Evolutionary conservation across 805 yeast genomes (phyloP).

Genomic region (Saturnispora ahearnii): DNA sequence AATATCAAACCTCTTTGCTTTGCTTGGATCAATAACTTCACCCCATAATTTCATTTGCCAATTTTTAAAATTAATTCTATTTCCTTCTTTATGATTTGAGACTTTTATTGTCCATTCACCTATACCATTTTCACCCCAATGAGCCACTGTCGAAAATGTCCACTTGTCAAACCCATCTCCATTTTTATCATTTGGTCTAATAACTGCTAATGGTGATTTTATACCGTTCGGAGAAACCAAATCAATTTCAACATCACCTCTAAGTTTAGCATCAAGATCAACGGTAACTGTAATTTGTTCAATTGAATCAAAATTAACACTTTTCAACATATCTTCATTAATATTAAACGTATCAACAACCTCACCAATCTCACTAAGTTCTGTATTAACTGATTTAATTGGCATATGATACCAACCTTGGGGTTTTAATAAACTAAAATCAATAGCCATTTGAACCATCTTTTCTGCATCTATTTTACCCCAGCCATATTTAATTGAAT

Average conservation of each 20-base stretch:
- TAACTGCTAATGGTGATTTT: constrained; percentile 61
- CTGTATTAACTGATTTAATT: constrained; percentile 27
- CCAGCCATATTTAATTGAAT: constrained; percentile 84
- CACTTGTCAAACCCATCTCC: constrained; percentile 60
- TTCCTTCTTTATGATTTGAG: constrained; percentile 31
- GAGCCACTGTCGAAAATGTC: constrained; percentile 97
- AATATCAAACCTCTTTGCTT: constrained; percentile 49
- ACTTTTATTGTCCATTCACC: constrained; percentile 83
- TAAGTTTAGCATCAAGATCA: constrained; percentile 48
- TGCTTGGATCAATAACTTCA: constrained; percentile 53
- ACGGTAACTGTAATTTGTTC: constrained; percentile 86
- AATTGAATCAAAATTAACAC: constrained; percentile 54
- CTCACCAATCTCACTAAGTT: constrained; percentile 16
- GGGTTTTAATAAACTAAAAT: constrained; percentile 66
- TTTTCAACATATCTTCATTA: constrained; percentile 37
- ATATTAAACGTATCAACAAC: constrained; percentile 37
- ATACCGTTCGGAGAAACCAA: constrained; percentile 72
- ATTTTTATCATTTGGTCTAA: constrained; percentile 50
- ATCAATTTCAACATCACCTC: constrained; percentile 64
- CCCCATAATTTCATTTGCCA: constrained; percentile 87
- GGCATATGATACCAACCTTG: constrained; percentile 72
- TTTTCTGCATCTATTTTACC: constrained; percentile 81
- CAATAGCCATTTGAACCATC: constrained; percentile 61
- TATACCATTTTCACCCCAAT: constrained; percentile 79
- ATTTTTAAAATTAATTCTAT: constrained; percentile 37